Percentiles rank a stretch among this genome's conserved stretches.
phyloP scores from a whole-genome alignment of 352 stramenopile species.

The Globisporangium megalacanthum region DNA sequence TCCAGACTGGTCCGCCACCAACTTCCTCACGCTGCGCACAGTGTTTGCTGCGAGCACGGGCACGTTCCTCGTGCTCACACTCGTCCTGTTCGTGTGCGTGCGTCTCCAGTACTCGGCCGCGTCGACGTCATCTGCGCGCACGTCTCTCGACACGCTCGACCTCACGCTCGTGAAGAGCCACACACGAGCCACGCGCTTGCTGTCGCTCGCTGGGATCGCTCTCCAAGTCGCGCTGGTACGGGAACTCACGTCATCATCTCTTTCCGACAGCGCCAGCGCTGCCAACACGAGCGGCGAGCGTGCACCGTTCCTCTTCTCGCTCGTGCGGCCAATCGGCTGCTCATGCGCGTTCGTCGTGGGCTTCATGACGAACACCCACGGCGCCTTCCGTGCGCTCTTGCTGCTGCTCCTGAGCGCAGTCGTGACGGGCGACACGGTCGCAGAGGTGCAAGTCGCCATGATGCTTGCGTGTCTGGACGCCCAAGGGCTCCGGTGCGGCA shows the following conservation, averaged over 20 bases:
- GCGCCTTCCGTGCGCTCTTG: constrained; percentile 41
- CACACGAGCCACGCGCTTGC: constrained; percentile 32
- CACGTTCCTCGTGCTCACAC: constrained; percentile 32
- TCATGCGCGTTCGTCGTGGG: constrained; percentile 42
- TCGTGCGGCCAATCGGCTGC: constrained; percentile 40
- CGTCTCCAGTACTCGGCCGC: constrained; percentile 19
- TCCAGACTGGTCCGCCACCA: constrained; percentile 44
- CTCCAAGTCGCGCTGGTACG: constrained; percentile 37
- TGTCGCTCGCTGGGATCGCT: constrained; percentile 35
- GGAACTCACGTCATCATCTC: constrained; percentile 12
- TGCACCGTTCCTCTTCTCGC: constrained; percentile 36
- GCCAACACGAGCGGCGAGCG: constrained; percentile 3
- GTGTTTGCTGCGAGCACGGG: constrained; percentile 30
- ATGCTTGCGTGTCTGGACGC: constrained; percentile 38
- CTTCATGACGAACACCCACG: constrained; percentile 72
- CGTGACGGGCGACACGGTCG: constrained; percentile 37
- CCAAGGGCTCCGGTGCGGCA: constrained; percentile 41
- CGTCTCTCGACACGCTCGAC: constrained; percentile 36
- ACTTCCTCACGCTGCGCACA: constrained; percentile 28
- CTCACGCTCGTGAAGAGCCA: constrained; percentile 56
- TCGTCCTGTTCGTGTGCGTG: constrained; percentile 23
- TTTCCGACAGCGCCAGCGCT: neutral
- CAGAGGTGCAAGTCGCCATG: constrained; percentile 53
- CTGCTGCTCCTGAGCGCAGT: constrained; percentile 32
- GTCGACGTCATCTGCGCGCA: constrained; percentile 10